Percentiles rank a stretch among this genome's conserved stretches.
Conservation (phyloP, 108 stramenopile genomes). For the Conticribra weissflogii region DNA sequence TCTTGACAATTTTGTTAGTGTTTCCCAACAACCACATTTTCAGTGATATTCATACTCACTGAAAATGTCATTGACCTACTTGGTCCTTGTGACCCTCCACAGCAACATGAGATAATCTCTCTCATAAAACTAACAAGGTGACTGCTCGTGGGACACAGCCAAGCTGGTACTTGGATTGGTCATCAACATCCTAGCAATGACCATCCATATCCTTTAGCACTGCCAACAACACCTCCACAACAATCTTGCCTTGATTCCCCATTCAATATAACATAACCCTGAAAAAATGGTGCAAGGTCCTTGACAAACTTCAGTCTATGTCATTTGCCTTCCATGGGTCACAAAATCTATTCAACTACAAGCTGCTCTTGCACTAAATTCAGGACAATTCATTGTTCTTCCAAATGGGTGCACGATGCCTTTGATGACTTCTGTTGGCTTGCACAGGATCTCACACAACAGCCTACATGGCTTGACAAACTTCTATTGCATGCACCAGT, state of each 20-base stretch:
- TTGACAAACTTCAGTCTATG: neutral
- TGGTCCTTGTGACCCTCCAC: neutral
- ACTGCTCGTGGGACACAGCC: constrained; percentile 8
- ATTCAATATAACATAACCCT: neutral
- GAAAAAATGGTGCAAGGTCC: neutral
- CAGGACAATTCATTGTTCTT: constrained; percentile 6
- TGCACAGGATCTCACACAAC: constrained; percentile 4
- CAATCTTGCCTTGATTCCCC: neutral
- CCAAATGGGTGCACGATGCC: constrained; percentile 26
- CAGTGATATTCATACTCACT: constrained; percentile 2
- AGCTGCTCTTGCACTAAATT: constrained; percentile 5
- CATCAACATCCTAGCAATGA: constrained; percentile 4
- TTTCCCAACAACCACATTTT: neutral
- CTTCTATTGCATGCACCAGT: constrained; percentile 37
- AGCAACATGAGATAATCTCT: constrained; percentile 7
- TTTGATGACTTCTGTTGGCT: constrained; percentile 45
- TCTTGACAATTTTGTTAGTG: neutral
- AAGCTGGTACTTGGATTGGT: constrained; percentile 12
- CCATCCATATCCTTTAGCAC: constrained; percentile 1
- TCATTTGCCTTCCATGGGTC: constrained; percentile 1
- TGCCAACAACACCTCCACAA: neutral
- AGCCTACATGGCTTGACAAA: constrained; percentile 46
- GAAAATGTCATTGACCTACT: constrained; percentile 12
- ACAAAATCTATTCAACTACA: constrained; percentile 37
- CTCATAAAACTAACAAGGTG: constrained; percentile 20